Evolutionary conservation across 345 rosid species (phyloP).

Genomic region (Mallotus nudiflorus): DNA sequence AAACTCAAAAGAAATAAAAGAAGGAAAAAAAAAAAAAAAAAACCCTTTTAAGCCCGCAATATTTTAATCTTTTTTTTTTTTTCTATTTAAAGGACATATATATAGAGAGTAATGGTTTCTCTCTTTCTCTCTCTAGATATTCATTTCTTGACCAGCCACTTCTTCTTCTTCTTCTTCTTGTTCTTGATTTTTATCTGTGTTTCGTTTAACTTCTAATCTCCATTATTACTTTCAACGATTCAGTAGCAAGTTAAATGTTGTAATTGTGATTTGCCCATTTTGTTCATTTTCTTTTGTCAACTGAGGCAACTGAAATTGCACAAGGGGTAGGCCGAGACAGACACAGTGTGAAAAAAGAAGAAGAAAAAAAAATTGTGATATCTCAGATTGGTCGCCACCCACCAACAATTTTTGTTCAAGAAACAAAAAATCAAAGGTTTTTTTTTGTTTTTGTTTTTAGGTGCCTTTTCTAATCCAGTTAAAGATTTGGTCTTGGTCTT

Average conservation of each 20-base stretch:
- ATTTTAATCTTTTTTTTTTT: not conserved
- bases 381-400: conserved; percentile 24
- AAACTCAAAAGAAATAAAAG: not conserved
- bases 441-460: too few relatives aligned
- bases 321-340: conserved; percentile 13
- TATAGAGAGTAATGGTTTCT: too few relatives aligned
- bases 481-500: conserved; percentile 10
- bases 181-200: not conserved
- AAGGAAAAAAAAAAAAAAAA: not conserved
- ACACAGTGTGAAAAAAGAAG: conserved; percentile 10
- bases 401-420: conserved; percentile 1
- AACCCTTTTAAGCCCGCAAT: not conserved
- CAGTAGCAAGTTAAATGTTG: not conserved
- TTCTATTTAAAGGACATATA: not conserved
- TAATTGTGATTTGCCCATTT: not conserved
- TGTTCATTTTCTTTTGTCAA: conserved; percentile 4
- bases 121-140: too few relatives aligned
- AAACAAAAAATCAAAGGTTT: not conserved
- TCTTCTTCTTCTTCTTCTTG: not conserved
- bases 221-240: not conserved
- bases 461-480: not conserved
- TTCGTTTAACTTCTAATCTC: not conserved
- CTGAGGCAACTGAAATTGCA: not conserved
- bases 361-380: not conserved
- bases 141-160: conserved; percentile 12